Base-by-base conservation (phyloP, 139 green algal species). In the Deuterostichococcus epilithicus region DNA sequence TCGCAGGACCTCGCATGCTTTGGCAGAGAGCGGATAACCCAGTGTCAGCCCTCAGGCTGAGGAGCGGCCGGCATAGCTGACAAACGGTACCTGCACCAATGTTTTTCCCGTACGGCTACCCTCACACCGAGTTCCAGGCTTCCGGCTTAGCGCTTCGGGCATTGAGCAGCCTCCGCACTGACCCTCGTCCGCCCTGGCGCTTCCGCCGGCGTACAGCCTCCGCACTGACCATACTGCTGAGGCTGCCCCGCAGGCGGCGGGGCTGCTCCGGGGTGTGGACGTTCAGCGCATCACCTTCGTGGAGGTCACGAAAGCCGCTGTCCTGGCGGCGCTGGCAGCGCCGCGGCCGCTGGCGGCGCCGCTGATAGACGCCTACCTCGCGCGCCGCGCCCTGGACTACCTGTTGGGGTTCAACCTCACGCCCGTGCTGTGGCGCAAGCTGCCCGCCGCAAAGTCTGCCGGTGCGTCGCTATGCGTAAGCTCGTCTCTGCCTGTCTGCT, bases 281-380 rank as follows among this genome's bases (percentile, higher is more conserved):
- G 80, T 92, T 22, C 45, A 89, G 73, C 88, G 91, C 42, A 82
- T 97, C 37, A 93, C 89, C 0, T 97, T 97, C 82, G 93, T 83
- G 5, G 90, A 95, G 76, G 85, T 98, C 22, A 97, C 93, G 13
- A 76, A 87, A 47, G 38, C 58, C 23, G 95, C 95, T 0, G 86
- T 99, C 18, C 35, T 82, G n/a, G 39, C 82, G 5, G 93, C 95
- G 0, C 68, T 98, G 42, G 36, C 25, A 22, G 44, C 59, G 32
- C 91, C 93, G 1, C 76, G 94, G 5, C 69, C 86, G 70, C 80
- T 97, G 2, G 86, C 76, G 72, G 26, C 68, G 22, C 44, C 67
- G 8, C 86, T 99, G 72, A 92, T 99, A 67, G 83, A 97, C 34
- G 94, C 95, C 4, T 98, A 98, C 86, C 77, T 95, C 42, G 94